Base-by-base conservation (phyloP, 305 asterid species). In the Fraxinus sp. region DNA sequence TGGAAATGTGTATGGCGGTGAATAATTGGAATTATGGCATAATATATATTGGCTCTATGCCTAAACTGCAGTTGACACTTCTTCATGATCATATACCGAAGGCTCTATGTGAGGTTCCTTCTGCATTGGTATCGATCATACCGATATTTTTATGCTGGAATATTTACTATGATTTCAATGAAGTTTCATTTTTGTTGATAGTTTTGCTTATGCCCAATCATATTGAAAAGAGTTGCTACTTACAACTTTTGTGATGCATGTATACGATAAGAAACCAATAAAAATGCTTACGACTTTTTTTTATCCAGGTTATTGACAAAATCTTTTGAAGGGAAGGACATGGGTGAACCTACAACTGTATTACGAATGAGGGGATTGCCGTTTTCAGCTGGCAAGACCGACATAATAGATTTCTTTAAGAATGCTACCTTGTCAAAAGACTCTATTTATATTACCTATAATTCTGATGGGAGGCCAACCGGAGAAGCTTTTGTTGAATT, bases 401-500 rank as follows among this genome's bases (percentile, higher is more conserved):
- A 95, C 75, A 90, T 95, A 49, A 83, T 92, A 30, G 98, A 95
- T 37, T 95, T 95, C 89, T 95, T 94, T 80, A 91, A 90, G 84
- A 89, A 92, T 78, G 91, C 90, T 76, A 72, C 55, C 35, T 77
- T 95, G 85, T 85, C 97, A 0, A 97, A 95, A 80, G 93, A 94
- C 79, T 88, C 95, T 0, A 86, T 95, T 71, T 92, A 91, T 85
- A 87, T 95, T 74, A 85, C 90, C 66, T 86, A 84, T 39, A 93
- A 88, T 81, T 84, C 79, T 7, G 99, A 94, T 72, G 98, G 94
- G 79, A 87, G 94, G 85, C 92, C 99, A 57, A 95, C 94, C 0
- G 98, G 99, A 85, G 99, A 94, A 90, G 98, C 99, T 9, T 94
- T 95, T 14, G 98, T 95, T 86, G 98, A 94, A 90, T 95, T 95